These are phyloP conservation scores for Didymella sp. DNA, from an alignment of 2,329 filamentous ascomycete genomes.

Conservation along the genomic window DNA sequence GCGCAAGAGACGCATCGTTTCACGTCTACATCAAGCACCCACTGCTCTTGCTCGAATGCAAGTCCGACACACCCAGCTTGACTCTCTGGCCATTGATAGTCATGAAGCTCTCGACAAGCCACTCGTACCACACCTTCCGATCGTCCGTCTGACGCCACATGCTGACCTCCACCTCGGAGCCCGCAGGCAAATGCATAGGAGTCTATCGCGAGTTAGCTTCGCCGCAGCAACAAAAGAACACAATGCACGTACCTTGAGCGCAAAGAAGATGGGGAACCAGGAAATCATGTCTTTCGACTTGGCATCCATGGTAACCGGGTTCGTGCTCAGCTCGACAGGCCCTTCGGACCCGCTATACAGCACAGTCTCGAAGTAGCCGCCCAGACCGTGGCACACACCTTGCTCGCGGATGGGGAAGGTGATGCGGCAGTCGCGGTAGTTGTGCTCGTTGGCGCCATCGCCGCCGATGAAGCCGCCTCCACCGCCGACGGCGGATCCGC, in stretches of 20 bases:
- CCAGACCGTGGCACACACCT: constrained; percentile 88
- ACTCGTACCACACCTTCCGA: constrained; percentile 97
- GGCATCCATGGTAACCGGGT: constrained; percentile 86
- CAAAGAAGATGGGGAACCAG: constrained; percentile 99
- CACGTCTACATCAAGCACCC: constrained; percentile 50
- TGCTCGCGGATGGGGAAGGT: constrained; percentile 79
- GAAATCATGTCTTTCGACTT: constrained; percentile 99
- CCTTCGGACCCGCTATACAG: constrained; percentile 69
- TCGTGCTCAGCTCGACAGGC: constrained; percentile 86
- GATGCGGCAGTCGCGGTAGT: constrained; percentile 78
- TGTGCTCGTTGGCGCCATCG: constrained; percentile 88
- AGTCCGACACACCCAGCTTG: constrained; percentile 63
- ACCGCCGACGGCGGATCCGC: constrained; percentile 70
- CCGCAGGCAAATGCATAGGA: constrained; percentile 83
- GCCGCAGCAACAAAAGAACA: background rate
- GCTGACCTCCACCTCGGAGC: constrained; percentile 83
- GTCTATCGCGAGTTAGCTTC: constrained; percentile 61
- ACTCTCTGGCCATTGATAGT: constrained; percentile 68
- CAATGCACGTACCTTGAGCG: constrained; percentile 73
- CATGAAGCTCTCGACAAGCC: constrained; percentile 85
- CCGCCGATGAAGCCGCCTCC: constrained; percentile 77
- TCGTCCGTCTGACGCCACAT: constrained; percentile 98
- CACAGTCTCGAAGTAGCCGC: constrained; percentile 96
- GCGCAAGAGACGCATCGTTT: background rate
- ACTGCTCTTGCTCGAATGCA: constrained; percentile 50